Base-by-base conservation (phyloP, 495 filamentous ascomycete genomes). In the Hypoxylon fragiforme region DNA sequence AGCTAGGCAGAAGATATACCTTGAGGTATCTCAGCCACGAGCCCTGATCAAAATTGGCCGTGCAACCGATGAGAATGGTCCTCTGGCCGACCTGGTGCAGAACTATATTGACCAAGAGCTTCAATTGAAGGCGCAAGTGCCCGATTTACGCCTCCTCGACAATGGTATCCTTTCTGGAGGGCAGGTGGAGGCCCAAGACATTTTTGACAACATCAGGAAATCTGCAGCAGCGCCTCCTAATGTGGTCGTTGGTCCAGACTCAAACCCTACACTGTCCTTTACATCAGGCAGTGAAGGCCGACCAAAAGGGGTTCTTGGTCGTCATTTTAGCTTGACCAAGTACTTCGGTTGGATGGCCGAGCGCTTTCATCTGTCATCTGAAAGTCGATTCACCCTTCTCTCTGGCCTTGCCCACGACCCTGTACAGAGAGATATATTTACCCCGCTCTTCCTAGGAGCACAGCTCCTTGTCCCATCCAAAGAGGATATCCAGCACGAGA, bases 291-390 rank as follows among this genome's bases (percentile, higher is more conserved):
- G 83, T 3, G 91, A 97, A 73, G 91, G 90, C 2, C 7, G 90
- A 85, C 89, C 90, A 8, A 95, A 94, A 76, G 92, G 94, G 55
- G 92, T 96, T 8, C 80, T 81, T 38, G 92, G 94, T 1, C 83
- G 92, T 13, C 94, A 98, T 73, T 98, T 86, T 73, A 88, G 83
- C 39, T 70, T 97, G 45, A 82, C 91, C 0, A 88, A 90, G 61
- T 98, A 96, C 70, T 91, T 90, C 64, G 80, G 82, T 12, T 98
- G 92, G 92, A 98, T 98, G 94, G 81, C 87, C 1, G 75, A 92
- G 64, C 81, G 75, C 7, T 97, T 97, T 66, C 70, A 81, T 22
- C 81, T 96, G 11, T 85, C 83, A 0, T 76, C 82, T 3, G 79
- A 90, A 44, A 88, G 89, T 60, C 81, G 81, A 42, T 97, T 96